Evolutionary conservation across 2,329 filamentous ascomycete species (phyloP), one percentile per base, ranked within the genome.

Genomic region (Verticillium longisporum): DNA sequence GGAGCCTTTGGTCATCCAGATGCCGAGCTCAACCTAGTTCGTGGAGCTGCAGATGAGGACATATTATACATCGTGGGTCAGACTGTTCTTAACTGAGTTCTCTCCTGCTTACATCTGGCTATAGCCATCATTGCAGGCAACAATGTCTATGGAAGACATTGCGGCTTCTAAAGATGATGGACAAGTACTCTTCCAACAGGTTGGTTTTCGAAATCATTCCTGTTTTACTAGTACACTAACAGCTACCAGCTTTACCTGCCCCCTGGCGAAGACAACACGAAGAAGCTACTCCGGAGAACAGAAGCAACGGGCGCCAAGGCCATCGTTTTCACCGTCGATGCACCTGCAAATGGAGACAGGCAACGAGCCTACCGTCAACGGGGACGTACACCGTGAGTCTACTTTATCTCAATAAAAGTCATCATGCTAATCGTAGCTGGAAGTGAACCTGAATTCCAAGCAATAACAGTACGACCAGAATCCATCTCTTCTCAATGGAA

Each of bases 11-110:
- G 68, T 2, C 68, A 79, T 61, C 66, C 69, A 0, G 71, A 73
- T 13, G 78, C 70, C 32, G 78, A 81, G 67, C 60, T 71, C 4
- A 75, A 75, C 59, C 68, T 81, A 21, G 71, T 77, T 33, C 69
- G 75, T 68, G 76, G 72, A 34, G 77, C 78, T 11, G 74, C 67
- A 9, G 67, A 70, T 6, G 73, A 71, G 9, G 68, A 73, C 41
- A 76, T 80, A 55, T 69, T 78, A 3, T 80, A 80, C 64, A 74
- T 78, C 33, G 64, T 68, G 36, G 65, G 60, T 14, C n/a, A 6
- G n/a, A 4, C 15, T n/a, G 14, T 9, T 9, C 21, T 1, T 5
- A 14, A 31, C 11, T 21, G 1, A 2, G 1, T 21, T 6, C n/a
- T 15, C 31, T 34, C 4, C 21, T 37, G 10, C 26, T 55, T 5